Evolutionary conservation across 1,284 basidiomycete species (phyloP).

Genomic region (Ustilago esculenta): DNA sequence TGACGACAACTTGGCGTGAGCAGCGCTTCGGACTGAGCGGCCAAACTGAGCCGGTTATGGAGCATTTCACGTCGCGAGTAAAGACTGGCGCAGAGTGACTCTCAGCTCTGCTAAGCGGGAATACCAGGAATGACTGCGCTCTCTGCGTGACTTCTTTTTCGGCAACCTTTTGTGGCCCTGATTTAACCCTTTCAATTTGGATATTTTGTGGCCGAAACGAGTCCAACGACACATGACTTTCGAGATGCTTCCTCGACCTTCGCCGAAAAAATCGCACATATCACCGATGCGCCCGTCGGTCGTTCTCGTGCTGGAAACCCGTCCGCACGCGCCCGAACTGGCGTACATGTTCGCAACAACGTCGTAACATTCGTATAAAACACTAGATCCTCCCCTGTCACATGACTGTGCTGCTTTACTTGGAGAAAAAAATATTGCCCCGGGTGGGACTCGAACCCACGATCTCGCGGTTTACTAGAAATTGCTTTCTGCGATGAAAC

Average conservation of each 20-base stretch:
- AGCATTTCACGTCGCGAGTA: no score
- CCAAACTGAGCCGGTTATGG: constrained; percentile 10
- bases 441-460: constrained; percentile 54
- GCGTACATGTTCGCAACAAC: no score
- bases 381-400: no score
- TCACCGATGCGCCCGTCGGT: not conserved
- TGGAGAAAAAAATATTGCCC: constrained; percentile 22
- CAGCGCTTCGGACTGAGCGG: constrained; percentile 11
- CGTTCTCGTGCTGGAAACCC: no score
- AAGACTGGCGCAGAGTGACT: not conserved
- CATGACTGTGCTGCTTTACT: no score
- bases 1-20: no score
- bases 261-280: constrained; percentile 4
- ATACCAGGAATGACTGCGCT: no score
- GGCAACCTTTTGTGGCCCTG: not conserved
- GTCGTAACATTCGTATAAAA: no score
- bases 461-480: constrained; percentile 45
- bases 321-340: no score
- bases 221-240: not conserved
- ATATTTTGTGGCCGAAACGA: no score
- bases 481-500: constrained; percentile 24
- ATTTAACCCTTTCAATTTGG: no score
- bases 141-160: no score
- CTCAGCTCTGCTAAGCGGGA: constrained; percentile 7
- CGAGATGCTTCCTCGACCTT: constrained; percentile 28